Evolutionary conservation across 805 yeast genomes (phyloP), one percentile per base, ranked within the genome.

Genomic region (Brettanomyces anomalus): DNA sequence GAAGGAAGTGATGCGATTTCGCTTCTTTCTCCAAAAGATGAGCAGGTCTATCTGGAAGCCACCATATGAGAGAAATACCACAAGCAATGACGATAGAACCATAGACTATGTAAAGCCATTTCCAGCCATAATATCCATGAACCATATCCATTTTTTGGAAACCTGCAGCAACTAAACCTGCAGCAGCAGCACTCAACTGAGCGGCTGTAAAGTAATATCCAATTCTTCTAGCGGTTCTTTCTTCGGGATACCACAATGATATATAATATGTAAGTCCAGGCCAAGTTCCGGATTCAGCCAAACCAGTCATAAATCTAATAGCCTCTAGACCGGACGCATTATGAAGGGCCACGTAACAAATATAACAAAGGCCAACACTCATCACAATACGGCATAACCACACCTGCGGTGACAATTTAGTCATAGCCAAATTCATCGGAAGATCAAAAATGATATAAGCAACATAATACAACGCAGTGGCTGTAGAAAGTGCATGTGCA

Each of bases 121-220:
- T 87, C 81, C 87, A 86, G 28, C 95, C 96, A 39, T 80, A 73
- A 45, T 68, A 67, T 2, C 95, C 95, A 28, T 76, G 64, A 15
- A 51, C 64, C 46, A 80, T 81, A 57, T 86, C 89, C 77, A 86
- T 81, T 49, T 74, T 79, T 58, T 86, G 95, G 67, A 86, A 84
- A 0, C 94, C 95, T 3, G 95, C 96, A 43, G 84, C 76, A 13
- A 86, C 86, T 43, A 86, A 71, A 34, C 95, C 95, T 7, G 89
- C 88, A 7, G 78, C 90, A n/a, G 95, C 79, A 1, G 95, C 89
- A 37, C 89, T 79, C n/a, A 86, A 59, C 62, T 86, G 96, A 1
- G 96, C 94, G 17, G 96, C 96, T 1, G 95, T 86, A 61, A 81
- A 86, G 61, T 86, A 86, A 64, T 82, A 86, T 2, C 96, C 96